Conservation (phyloP, 345 rosid genomes). For the Citrus reticulata region DNA sequence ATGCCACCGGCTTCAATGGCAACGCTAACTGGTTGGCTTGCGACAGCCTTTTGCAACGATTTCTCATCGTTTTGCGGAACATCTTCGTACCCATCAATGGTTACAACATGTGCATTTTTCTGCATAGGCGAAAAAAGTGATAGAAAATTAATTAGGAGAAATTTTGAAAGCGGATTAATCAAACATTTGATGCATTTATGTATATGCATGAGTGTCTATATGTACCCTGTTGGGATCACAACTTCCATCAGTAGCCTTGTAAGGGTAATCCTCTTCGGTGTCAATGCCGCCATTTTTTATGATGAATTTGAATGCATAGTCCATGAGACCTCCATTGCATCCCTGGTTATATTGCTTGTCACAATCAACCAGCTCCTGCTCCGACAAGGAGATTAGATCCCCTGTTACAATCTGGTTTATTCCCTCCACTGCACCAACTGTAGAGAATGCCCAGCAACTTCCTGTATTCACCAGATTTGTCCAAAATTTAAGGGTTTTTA, state of each 20-base stretch:
- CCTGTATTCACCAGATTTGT: constrained; percentile 32
- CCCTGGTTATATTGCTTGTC: constrained; percentile 57
- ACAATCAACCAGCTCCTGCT: constrained; percentile 79
- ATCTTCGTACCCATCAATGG: constrained; percentile 64
- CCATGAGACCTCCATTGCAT: constrained; percentile 84
- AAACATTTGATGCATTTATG: neutral
- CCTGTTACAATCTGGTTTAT: constrained; percentile 72
- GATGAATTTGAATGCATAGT: constrained; percentile 63
- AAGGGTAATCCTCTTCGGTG: constrained; percentile 65
- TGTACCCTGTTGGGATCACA: constrained; percentile 57
- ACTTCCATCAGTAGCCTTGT: constrained; percentile 33
- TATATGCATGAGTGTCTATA: no score
- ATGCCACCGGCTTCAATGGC: constrained; percentile 69
- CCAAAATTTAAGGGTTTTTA: neutral
- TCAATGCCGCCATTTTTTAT: constrained; percentile 65
- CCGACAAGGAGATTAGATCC: constrained; percentile 52
- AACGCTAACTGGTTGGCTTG: constrained; percentile 73
- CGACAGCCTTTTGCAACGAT: constrained; percentile 66
- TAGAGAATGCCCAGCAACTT: constrained; percentile 88
- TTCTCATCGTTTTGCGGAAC: constrained; percentile 63
- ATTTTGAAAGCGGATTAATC: neutral
- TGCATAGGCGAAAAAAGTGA: constrained; percentile 13
- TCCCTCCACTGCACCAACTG: constrained; percentile 76
- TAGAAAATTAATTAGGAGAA: neutral
- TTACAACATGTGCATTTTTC: constrained; percentile 71